Percentiles rank a stretch among this genome's conserved stretches.
Evolutionary conservation across 768 basidiomycete genomes (phyloP).

Genomic region (Suillus weaverae): DNA sequence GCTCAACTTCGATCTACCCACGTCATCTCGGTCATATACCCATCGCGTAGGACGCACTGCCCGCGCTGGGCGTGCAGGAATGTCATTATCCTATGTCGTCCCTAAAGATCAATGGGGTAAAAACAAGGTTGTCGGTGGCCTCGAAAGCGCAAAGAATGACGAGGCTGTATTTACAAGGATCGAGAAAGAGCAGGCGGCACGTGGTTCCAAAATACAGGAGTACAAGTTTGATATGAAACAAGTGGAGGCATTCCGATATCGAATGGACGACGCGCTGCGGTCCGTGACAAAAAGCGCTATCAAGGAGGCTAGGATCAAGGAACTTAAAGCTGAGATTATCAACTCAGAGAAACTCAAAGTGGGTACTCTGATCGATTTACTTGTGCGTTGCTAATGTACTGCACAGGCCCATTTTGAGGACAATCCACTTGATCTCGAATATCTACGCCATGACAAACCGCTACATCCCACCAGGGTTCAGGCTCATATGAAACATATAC

Average conservation of each 20-base stretch:
- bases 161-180: conserved; percentile 64
- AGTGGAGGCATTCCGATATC: conserved; percentile 95
- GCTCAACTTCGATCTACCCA: conserved; percentile 97
- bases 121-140: conserved; percentile 68
- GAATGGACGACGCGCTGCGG: conserved; percentile 95
- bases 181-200: conserved; percentile 67
- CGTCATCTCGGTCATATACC: conserved; percentile 83
- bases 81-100: conserved; percentile 88
- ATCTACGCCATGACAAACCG: conserved; percentile 91
- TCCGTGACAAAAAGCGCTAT: conserved; percentile 85
- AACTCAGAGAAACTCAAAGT: conserved; percentile 98
- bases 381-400: conserved; percentile 4
- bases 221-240: conserved; percentile 95
- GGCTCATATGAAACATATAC: conserved; percentile 94
- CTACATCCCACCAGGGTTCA: conserved; percentile 88
- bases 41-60: conserved; percentile 97
- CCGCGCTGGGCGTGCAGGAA: conserved; percentile 90
- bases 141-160: conserved; percentile 72
- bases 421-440: conserved; percentile 91
- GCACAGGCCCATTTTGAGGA: conserved; percentile 94
- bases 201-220: conserved; percentile 66
- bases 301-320: conserved; percentile 90
- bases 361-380: conserved; percentile 16
- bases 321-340: conserved; percentile 88
- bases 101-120: conserved; percentile 66